Percentiles rank a stretch among this genome's conserved stretches.
phyloP scores from a whole-genome alignment of 495 filamentous ascomycete genomes.

The Aspergillus egyptiacus region DNA sequence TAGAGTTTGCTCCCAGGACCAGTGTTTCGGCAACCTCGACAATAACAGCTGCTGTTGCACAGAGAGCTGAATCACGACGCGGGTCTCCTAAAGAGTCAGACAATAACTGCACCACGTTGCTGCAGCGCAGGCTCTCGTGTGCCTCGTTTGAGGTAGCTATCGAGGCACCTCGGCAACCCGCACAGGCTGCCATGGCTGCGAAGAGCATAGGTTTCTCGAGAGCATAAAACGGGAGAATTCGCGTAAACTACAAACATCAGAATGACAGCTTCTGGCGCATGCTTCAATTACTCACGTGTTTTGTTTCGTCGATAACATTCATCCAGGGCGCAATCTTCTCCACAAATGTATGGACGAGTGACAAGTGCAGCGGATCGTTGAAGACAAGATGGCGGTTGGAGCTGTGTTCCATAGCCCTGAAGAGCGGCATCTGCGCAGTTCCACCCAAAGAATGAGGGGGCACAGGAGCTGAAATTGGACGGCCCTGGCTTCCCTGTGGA shows the following conservation, averaged over 20 bases:
- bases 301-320: conserved; percentile 81
- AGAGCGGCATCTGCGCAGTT: conserved; percentile 22
- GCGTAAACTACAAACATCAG: conserved; percentile 59
- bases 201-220: conserved; percentile 84
- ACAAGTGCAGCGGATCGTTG: conserved; percentile 65
- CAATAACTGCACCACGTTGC: conserved; percentile 71
- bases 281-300: conserved; percentile 55
- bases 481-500: conserved; percentile 18
- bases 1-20: conserved; percentile 80
- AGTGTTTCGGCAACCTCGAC: conserved; percentile 92
- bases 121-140: conserved; percentile 75
- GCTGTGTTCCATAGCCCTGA: conserved; percentile 22
- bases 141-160: conserved; percentile 62
- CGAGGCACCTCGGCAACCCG: conserved; percentile 71
- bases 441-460: conserved; percentile 21
- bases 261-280: background rate
- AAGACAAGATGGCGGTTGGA: conserved; percentile 49
- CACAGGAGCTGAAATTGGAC: conserved; percentile 19
- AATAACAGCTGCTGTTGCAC: conserved; percentile 82
- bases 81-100: conserved; percentile 70
- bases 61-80: conserved; percentile 74
- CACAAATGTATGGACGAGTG: conserved; percentile 85
- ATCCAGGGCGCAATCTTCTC: conserved; percentile 92
- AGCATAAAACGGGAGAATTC: conserved; percentile 72
- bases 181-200: conserved; percentile 86